A percentile compares a stretch with the other conserved stretches of the same genome.
Evolutionary conservation across 2,329 filamentous ascomycete species (phyloP).

Genomic region (Geoglossum cookeanum): DNA sequence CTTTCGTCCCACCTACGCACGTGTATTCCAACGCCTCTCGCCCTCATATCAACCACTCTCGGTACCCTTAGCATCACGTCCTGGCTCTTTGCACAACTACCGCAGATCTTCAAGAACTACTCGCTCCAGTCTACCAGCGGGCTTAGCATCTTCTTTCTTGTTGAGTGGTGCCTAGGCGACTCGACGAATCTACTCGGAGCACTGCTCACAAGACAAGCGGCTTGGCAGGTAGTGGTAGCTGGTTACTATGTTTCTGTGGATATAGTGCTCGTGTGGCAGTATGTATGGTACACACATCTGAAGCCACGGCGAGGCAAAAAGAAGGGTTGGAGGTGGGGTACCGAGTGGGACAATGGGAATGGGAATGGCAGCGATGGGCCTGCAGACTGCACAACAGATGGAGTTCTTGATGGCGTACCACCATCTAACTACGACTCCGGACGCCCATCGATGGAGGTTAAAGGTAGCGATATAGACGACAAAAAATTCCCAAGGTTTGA

Average conservation of each 20-base stretch:
- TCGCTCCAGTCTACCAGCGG: constrained; percentile 43
- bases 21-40: constrained; percentile 44
- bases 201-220: constrained; percentile 42
- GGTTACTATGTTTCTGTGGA: constrained; percentile 49
- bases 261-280: constrained; percentile 40
- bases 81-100: constrained; percentile 50
- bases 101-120: constrained; percentile 52
- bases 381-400: constrained; percentile 6
- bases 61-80: constrained; percentile 43
- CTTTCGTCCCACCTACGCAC: constrained; percentile 40
- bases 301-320: constrained; percentile 27
- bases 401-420: constrained; percentile 20
- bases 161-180: constrained; percentile 48
- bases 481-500: neutral
- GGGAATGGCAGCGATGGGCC: neutral
- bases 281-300: constrained; percentile 44
- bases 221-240: constrained; percentile 47
- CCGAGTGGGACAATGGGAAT: constrained; percentile 13
- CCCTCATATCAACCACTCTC: constrained; percentile 39
- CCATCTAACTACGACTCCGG: constrained; percentile 17
- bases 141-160: constrained; percentile 43
- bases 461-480: constrained; percentile 6
- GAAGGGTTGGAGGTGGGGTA: constrained; percentile 3
- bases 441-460: constrained; percentile 5
- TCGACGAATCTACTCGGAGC: constrained; percentile 42